phyloP scores from a whole-genome alignment of 2,329 filamentous ascomycete species.

The Pyrenophora seminiperda region DNA sequence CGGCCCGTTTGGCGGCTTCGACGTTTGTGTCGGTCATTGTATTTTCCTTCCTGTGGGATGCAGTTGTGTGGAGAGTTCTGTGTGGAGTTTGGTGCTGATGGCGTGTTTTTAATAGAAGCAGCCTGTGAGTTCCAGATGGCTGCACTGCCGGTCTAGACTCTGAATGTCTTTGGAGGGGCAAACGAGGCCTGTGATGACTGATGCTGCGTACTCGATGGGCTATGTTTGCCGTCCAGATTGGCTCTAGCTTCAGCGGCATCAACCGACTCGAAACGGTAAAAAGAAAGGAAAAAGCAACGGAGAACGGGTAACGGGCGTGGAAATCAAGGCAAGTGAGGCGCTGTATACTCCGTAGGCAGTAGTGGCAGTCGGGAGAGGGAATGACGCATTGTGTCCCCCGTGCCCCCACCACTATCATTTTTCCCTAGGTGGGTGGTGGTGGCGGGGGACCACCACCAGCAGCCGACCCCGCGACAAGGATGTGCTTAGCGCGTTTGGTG shows the following conservation, averaged over 20 bases:
- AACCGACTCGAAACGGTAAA: too few species aligned
- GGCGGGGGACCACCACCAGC: too few species aligned
- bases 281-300: too few species aligned
- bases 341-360: background rate
- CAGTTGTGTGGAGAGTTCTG: conserved; percentile 15
- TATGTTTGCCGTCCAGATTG: conserved; percentile 22
- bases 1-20: conserved; percentile 75
- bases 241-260: conserved; percentile 20
- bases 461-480: conserved; percentile 19
- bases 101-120: background rate
- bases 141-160: conserved; percentile 8
- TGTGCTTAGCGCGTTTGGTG: conserved; percentile 12
- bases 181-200: conserved; percentile 35
- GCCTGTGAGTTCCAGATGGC: conserved; percentile 6
- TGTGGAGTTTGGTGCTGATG: background rate
- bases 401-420: too few species aligned
- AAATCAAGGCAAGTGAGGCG: background rate
- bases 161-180: conserved; percentile 26
- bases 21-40: conserved; percentile 51
- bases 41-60: conserved; percentile 3
- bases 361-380: background rate
- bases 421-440: too few species aligned
- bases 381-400: conserved; percentile 16
- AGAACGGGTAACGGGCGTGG: background rate
- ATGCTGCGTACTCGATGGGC: conserved; percentile 34